Percentiles rank a stretch among this genome's conserved stretches.
phyloP scores from a whole-genome alignment of 768 basidiomycete species.

The Podaxis sp. region DNA sequence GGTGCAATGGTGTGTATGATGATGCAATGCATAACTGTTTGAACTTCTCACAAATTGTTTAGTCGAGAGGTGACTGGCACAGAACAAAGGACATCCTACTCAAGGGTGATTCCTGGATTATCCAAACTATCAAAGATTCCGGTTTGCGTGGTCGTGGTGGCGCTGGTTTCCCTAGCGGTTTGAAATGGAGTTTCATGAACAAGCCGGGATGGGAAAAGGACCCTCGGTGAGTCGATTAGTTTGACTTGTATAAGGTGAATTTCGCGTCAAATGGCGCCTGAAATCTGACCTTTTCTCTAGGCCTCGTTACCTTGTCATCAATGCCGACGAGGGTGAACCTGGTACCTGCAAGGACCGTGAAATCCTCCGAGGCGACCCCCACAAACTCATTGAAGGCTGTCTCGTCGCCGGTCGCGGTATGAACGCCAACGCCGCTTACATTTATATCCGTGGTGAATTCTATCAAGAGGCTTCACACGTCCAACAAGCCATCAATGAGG shows the following conservation, averaged over 20 bases:
- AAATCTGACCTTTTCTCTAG: slow-evolving; percentile 34
- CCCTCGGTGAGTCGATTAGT: slow-evolving; percentile 51
- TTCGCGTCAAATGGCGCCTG: neutral
- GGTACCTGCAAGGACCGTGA: slow-evolving; percentile 99
- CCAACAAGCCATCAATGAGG: slow-evolving; percentile 94
- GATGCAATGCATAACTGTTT: neutral
- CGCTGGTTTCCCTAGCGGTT: slow-evolving; percentile 93
- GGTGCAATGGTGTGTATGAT: slow-evolving; percentile 72
- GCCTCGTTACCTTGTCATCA: slow-evolving; percentile 95
- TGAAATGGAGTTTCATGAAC: slow-evolving; percentile 99
- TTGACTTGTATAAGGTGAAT: slow-evolving; percentile 2
- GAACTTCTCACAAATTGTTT: slow-evolving; percentile 6
- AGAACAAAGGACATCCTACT: slow-evolving; percentile 92
- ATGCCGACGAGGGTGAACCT: slow-evolving; percentile 98
- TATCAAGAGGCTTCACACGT: slow-evolving; percentile 93
- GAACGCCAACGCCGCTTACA: slow-evolving; percentile 99
- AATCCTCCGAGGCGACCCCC: slow-evolving; percentile 96
- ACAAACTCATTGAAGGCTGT: slow-evolving; percentile 97
- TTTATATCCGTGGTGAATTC: slow-evolving; percentile 99
- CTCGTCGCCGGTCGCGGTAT: slow-evolving; percentile 95
- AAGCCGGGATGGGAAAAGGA: slow-evolving; percentile 99
- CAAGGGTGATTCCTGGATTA: slow-evolving; percentile 98
- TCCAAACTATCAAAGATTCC: slow-evolving; percentile 93
- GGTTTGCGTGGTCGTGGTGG: slow-evolving; percentile 95
- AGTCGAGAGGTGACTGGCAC: slow-evolving; percentile 98